phyloP scores from a whole-genome alignment of 2,329 filamentous ascomycete genomes.

The Ophioceras dolichostomum region DNA sequence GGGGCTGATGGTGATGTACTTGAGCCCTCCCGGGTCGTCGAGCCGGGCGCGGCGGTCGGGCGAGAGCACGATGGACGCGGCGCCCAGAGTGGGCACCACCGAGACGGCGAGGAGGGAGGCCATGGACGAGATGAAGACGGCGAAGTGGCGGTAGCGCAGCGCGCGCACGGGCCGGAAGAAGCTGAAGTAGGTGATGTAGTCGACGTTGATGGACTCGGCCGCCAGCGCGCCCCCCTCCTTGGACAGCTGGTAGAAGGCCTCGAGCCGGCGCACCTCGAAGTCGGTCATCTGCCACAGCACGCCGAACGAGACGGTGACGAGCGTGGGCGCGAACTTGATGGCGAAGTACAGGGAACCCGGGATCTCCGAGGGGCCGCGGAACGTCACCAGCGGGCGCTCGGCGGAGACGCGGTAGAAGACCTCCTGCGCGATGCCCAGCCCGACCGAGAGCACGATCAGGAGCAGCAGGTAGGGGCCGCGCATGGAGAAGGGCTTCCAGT shows the following conservation, averaged over 20 bases:
- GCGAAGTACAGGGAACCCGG: conserved; percentile 41
- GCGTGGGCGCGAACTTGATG: conserved; percentile 51
- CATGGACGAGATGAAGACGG: conserved; percentile 54
- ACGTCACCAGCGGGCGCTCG: conserved; percentile 31
- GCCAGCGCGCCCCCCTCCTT: conserved; percentile 47
- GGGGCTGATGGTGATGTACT: conserved; percentile 42
- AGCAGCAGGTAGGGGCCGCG: conserved; percentile 44
- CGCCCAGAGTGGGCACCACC: conserved; percentile 55
- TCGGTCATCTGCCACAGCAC: conserved; percentile 56
- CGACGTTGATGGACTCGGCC: conserved; percentile 57
- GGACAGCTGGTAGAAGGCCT: conserved; percentile 55
- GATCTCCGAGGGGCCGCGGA: conserved; percentile 37
- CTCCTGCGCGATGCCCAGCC: conserved; percentile 40
- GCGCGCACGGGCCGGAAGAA: conserved; percentile 54
- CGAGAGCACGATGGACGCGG: conserved; percentile 45
- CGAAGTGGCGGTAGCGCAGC: conserved; percentile 50
- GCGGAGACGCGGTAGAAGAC: conserved; percentile 38
- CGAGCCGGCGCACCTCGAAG: conserved; percentile 53
- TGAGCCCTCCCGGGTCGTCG: conserved; percentile 26
- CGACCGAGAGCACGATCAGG: conserved; percentile 40
- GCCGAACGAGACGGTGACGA: conserved; percentile 48
- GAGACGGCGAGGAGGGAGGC: conserved; percentile 55
- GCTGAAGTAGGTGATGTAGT: conserved; percentile 58
- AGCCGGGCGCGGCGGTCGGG: conserved; percentile 36
- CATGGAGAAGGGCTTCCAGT: conserved; percentile 58